Evolutionary conservation across 441 rosid genomes (phyloP).

Genomic region (Jatropha multifida): DNA sequence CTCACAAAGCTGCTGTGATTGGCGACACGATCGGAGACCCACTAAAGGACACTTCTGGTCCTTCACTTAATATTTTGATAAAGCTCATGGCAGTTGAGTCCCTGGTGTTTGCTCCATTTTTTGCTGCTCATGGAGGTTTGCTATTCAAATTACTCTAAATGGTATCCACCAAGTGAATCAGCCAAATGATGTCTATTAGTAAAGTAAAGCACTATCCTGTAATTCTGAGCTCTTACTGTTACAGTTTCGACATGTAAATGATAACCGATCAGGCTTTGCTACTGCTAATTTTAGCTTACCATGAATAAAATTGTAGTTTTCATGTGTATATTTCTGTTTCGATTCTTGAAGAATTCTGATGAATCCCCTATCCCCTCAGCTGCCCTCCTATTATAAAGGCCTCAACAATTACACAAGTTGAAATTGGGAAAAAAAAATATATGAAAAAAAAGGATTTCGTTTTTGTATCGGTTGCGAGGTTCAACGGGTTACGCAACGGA

Average conservation of each 20-base stretch:
- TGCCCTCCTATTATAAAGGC: no score
- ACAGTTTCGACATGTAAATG: not conserved
- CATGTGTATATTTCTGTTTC: not conserved
- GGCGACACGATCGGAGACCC: slow-evolving; percentile 84
- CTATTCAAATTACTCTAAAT: slow-evolving; percentile 52
- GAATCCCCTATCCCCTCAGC: no score
- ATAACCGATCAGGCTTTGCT: not conserved
- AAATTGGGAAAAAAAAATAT: no score
- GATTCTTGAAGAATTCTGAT: not conserved
- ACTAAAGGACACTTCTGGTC: slow-evolving; percentile 75
- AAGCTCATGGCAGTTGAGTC: slow-evolving; percentile 89
- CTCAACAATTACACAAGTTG: no score
- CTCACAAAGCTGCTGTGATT: slow-evolving; percentile 78
- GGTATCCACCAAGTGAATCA: not conserved
- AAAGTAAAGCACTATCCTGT: not conserved
- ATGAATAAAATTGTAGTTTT: not conserved
- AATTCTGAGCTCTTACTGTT: not conserved
- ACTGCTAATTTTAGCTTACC: not conserved
- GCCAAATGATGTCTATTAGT: not conserved
- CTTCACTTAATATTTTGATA: slow-evolving; percentile 75
- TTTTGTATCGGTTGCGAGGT: no score
- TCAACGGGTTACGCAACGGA: no score
- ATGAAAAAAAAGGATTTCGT: no score
- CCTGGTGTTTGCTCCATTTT: slow-evolving; percentile 72
- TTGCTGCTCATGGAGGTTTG: slow-evolving; percentile 70